Evolutionary conservation across 352 stramenopile genomes (phyloP), one percentile per base, ranked within the genome.

Genomic region (Phytophthora crassamura): DNA sequence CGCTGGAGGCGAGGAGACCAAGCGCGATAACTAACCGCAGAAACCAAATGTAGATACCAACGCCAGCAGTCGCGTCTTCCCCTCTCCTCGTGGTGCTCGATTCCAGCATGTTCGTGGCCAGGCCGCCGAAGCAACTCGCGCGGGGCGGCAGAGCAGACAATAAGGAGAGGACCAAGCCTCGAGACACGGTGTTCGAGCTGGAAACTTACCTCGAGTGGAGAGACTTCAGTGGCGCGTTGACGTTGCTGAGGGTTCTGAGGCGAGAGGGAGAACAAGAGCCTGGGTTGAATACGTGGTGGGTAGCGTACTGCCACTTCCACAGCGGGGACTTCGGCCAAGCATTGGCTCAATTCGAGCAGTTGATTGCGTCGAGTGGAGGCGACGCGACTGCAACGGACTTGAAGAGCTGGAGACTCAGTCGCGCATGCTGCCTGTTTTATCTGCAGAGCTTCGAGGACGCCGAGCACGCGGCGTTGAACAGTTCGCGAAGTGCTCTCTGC

Each of bases 261-360:
- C 60, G 67, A 5, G 58, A 74, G 16, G 41, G 70, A 25, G 57
- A 66, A 6, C 63, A 75, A 47, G 59, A 74, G n/a, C 49, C 57
- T 70, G 48, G 49, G 5, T 32, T 66, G 25, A 84, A 75, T 34
- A 86, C 80, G 20, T 90, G 83, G 77, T 93, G 85, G 85, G 46
- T 65, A 12, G 82, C 82, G 38, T 93, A 91, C 64, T 91, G 82
- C 39, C 72, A 88, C 53, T 93, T 89, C 52, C 75, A 93, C 25
- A 62, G 49, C 25, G 75, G 81, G 22, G 62, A 89, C 33, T 87
- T 84, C 36, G 39, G 53, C 20, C 46, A 62, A 5, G 83, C 85
- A 2, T 52, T 90, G 5, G 47, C 32, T 10, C 72, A 75, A 38
- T 89, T 89, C 49, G 75, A 90, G 9, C 69, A 85, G 35, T 63